Evolutionary conservation across 2,329 filamentous ascomycete genomes (phyloP).

Genomic region (Verticillium tricorpus): DNA sequence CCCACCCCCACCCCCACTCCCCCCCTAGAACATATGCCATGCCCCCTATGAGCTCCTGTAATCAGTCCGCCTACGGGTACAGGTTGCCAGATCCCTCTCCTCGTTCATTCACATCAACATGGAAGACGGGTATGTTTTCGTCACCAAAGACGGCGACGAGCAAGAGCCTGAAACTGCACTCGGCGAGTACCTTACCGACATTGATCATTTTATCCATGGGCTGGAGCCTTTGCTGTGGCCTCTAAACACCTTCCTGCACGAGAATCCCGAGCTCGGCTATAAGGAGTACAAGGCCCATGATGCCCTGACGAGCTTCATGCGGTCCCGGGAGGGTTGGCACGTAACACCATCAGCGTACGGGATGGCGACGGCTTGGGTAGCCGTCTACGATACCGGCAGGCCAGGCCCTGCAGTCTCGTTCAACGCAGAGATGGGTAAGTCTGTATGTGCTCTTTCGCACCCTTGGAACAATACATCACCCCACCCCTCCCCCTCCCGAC

Average conservation of each 20-base stretch:
- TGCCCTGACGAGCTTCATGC: slow-evolving; percentile 31
- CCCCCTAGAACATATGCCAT: too few relatives aligned
- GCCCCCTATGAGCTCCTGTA: too few relatives aligned
- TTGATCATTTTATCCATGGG: not conserved
- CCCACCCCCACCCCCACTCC: too few relatives aligned
- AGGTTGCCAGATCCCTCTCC: too few relatives aligned
- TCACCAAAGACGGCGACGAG: slow-evolving; percentile 1
- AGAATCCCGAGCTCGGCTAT: slow-evolving; percentile 37
- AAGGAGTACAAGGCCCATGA: slow-evolving; percentile 39
- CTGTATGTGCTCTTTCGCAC: too few relatives aligned
- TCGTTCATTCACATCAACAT: not conserved
- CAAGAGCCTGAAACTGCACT: not conserved
- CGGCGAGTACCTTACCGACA: slow-evolving; percentile 1
- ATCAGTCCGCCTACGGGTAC: not conserved
- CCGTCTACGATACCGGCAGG: slow-evolving; percentile 33
- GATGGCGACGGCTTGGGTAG: slow-evolving; percentile 38
- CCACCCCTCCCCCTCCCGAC: too few relatives aligned
- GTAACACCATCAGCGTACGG: slow-evolving; percentile 34
- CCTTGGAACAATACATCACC: too few relatives aligned
- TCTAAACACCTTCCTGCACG: slow-evolving; percentile 24
- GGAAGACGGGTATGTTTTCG: slow-evolving; percentile 9
- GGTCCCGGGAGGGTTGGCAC: slow-evolving; percentile 29
- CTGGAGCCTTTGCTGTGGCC: slow-evolving; percentile 7
- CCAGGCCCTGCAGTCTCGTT: slow-evolving; percentile 41
- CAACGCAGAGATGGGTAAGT: slow-evolving; percentile 42